Conservation (phyloP, 2,329 filamentous ascomycete species). For the Pestalotiopsis sp. region DNA sequence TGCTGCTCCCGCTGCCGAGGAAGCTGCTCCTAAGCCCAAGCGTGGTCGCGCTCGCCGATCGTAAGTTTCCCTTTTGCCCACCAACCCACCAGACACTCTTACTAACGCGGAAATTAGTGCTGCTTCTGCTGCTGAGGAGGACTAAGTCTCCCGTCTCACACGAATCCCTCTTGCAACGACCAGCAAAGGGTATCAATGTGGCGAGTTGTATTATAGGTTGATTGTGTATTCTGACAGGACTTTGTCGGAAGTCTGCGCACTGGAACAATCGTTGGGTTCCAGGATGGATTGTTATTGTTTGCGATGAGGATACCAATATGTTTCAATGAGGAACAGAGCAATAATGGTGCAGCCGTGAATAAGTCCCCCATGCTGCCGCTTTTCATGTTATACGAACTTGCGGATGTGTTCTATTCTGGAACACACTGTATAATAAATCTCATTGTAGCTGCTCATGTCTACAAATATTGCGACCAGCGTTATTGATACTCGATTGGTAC, state of each 20-base stretch:
- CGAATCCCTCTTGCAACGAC: background rate
- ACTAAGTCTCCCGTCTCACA: background rate
- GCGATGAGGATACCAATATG: slow-evolving; percentile 1
- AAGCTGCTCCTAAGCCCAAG: slow-evolving; percentile 1
- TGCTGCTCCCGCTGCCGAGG: background rate
- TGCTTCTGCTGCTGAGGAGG: background rate
- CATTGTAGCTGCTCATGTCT: no score
- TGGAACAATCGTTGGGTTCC: background rate
- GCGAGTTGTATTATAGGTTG: background rate
- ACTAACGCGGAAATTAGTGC: background rate
- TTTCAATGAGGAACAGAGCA: background rate
- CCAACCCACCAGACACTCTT: background rate
- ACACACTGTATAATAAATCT: no score
- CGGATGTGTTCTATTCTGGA: no score
- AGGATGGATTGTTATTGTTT: background rate
- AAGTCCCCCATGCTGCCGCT: background rate
- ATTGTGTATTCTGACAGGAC: background rate
- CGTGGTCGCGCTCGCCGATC: slow-evolving; percentile 12
- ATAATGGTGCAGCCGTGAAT: background rate
- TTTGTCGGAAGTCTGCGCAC: background rate
- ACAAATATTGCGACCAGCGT: no score
- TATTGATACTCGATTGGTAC: no score
- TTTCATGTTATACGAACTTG: no score
- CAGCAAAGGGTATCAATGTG: background rate
- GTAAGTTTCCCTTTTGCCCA: background rate